Evolutionary conservation across 176 grass and related monocot genomes (phyloP).

Genomic region (Tuctoria greenei): DNA sequence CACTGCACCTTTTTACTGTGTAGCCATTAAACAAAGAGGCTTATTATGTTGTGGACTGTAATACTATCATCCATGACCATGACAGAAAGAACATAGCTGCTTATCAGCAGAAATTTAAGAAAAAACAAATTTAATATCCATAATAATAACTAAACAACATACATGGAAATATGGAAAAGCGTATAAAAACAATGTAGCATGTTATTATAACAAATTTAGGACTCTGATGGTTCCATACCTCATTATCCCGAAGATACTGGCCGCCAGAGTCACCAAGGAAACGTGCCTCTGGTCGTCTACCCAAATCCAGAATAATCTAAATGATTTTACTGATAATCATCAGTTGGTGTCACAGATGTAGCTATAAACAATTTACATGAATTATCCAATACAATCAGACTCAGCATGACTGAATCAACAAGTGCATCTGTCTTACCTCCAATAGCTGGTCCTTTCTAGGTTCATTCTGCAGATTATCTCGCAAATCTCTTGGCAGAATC

Average conservation of each 20-base stretch:
- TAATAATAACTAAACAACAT: background rate
- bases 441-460: constrained; percentile 81
- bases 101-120: background rate
- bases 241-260: constrained; percentile 77
- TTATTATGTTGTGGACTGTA: background rate
- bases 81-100: constrained; percentile 9
- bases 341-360: constrained; percentile 7
- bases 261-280: constrained; percentile 86
- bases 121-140: constrained; percentile 1
- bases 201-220: background rate
- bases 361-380: background rate
- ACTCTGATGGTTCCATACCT: constrained; percentile 45
- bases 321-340: constrained; percentile 42
- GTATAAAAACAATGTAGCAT: background rate
- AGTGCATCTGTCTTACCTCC: constrained; percentile 57
- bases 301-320: constrained; percentile 94
- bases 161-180: background rate
- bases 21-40: background rate
- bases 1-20: constrained; percentile 9
- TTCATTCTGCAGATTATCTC: constrained; percentile 77
- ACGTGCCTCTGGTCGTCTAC: constrained; percentile 87
- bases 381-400: background rate
- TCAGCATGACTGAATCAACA: background rate
- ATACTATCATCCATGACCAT: background rate
- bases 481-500: constrained; percentile 81